These are phyloP conservation scores for Sarocladiaceae sp. DNA, from an alignment of 2,329 filamentous ascomycete genomes.

Conservation along the genomic window DNA sequence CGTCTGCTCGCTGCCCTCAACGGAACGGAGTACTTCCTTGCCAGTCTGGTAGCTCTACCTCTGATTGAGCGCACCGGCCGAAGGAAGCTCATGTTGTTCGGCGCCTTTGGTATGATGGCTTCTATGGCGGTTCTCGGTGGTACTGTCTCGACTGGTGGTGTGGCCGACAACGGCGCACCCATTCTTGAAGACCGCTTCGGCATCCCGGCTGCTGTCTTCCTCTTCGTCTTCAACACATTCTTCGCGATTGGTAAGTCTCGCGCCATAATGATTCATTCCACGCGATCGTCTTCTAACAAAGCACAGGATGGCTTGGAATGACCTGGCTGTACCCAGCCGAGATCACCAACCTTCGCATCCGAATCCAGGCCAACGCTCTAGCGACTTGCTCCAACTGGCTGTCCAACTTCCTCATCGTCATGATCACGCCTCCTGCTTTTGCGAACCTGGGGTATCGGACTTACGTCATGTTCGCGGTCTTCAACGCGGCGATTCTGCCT, in stretches of 20 bases:
- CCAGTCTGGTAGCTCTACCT: constrained; percentile 30
- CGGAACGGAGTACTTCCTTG: constrained; percentile 36
- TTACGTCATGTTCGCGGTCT: constrained; percentile 48
- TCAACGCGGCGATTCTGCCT: constrained; percentile 34
- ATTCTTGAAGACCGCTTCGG: constrained; percentile 20
- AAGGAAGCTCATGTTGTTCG: constrained; percentile 56
- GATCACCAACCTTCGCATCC: constrained; percentile 53
- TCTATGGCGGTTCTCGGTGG: constrained; percentile 52
- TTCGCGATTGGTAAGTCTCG: constrained; percentile 35
- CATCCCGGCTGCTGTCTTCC: constrained; percentile 35
- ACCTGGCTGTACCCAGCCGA: constrained; percentile 56
- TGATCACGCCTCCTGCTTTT: constrained; percentile 71
- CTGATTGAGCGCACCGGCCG: constrained; percentile 49
- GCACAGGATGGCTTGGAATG: constrained; percentile 47
- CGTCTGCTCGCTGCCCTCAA: constrained; percentile 50
- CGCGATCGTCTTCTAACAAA: constrained; percentile 13
- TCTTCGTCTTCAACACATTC: constrained; percentile 57
- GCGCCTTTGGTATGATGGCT: constrained; percentile 57
- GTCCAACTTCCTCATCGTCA: constrained; percentile 66
- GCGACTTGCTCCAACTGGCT: constrained; percentile 54
- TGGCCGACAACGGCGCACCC: constrained; percentile 20
- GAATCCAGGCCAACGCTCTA: constrained; percentile 49
- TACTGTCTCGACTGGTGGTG: constrained; percentile 22
- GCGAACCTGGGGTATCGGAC: constrained; percentile 42
- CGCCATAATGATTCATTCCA: neutral